Conservation (phyloP, 495 filamentous ascomycete species). For the Podospora bellae-mahoneyi region DNA sequence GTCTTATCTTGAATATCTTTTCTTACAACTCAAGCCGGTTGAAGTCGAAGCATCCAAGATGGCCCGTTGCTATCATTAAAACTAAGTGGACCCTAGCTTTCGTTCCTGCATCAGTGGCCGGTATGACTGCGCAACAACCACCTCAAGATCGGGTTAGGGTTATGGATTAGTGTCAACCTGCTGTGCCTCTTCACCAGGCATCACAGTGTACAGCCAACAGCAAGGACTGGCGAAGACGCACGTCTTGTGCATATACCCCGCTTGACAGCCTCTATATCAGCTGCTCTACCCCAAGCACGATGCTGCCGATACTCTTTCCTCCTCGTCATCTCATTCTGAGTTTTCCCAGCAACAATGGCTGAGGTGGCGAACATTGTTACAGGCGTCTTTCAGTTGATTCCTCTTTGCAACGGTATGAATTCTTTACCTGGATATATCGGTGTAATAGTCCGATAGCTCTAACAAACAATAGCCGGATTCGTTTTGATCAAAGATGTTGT, state of each 20-base stretch:
- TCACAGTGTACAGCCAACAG: background rate
- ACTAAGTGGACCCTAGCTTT: background rate
- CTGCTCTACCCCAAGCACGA: background rate
- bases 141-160: background rate
- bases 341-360: background rate
- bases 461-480: background rate
- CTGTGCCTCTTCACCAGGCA: background rate
- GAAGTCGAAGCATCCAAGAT: background rate
- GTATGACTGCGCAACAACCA: background rate
- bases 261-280: background rate
- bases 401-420: background rate
- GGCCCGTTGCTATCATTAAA: background rate
- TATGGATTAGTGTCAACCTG: background rate
- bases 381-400: background rate
- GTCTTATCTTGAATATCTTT: too few species aligned
- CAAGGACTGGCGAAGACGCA: background rate
- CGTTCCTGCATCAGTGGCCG: background rate
- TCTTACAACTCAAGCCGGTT: background rate
- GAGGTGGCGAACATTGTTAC: background rate
- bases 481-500: background rate
- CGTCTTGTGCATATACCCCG: background rate
- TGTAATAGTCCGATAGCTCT: too few species aligned
- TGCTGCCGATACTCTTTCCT: too few species aligned
- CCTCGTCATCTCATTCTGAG: background rate
- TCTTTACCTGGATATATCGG: too few species aligned